Base-by-base conservation (phyloP, 1,284 basidiomycete species). In the Vanrija sp. region DNA sequence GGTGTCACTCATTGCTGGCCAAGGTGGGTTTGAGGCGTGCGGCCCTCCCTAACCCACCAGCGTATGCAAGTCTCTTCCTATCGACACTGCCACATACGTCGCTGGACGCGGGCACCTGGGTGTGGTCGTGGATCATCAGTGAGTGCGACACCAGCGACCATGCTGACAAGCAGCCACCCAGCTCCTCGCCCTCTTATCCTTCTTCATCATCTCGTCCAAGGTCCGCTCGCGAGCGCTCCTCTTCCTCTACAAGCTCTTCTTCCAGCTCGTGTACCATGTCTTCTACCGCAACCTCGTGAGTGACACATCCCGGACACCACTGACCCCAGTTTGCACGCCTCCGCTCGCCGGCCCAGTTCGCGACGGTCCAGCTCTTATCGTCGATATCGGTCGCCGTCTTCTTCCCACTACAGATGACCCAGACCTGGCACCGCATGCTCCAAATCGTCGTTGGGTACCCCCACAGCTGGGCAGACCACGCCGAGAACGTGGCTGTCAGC, bases 321-420 rank as follows among this genome's bases (percentile, higher is more conserved):
- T 49, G 10, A 54, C 47, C 3, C n/a, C 53, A 70, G 67, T 75
- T 76, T 49, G 69, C 70, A 10, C 72, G 69, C 2, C 69, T 75
- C 5, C 70, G 65, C 53, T 76, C 66, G 37, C 75, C 66, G 37
- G 70, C 65, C 47, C 76, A 78, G 61, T 81, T 80, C 64, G 77
- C 78, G 23, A 76, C 78, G 24, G 77, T 83, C 47, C 81, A 82
- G 58, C 70, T 80, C 7, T 67, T 81, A 0, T 80, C 78, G 9
- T 81, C 80, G 6, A 71, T 79, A 47, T 78, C 76, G 60, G 77
- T 81, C 25, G 75, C 81, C 57, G 67, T 80, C 39, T 73, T 79
- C 63, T 81, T 81, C 59, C 81, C 81, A 0, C 54, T 82, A n/a
- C 77, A 78, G 47, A 81, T 82, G 78, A 80, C 79, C 2, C 54